Evolutionary conservation across 1,284 basidiomycete species (phyloP), one percentile per base, ranked within the genome.

Genomic region (Xerocomus cyaneibrunnescens): DNA sequence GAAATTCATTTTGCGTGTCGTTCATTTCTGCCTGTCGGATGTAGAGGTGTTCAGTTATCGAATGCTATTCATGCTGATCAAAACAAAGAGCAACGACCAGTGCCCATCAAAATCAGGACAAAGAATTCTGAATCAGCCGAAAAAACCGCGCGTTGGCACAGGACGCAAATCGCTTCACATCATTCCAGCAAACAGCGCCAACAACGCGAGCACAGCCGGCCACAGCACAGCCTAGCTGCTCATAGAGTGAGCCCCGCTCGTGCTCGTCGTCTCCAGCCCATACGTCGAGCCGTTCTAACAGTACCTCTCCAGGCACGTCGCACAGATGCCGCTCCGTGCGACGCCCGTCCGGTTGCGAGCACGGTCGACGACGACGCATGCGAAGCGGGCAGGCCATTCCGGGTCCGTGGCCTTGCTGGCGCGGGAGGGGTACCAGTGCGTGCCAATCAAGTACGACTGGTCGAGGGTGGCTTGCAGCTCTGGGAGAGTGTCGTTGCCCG

Each of bases 341-440:
- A 55, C 48, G 13, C 67, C 64, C 22, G 51, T 36, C 36, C 64
- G 43, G 3, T 57, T 58, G 16, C 71, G 55, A 27, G 66, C 58
- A 27, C 71, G 66, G 28, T 75, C 73, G 6, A 71, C 69, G 5
- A 73, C 62, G 0, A 67, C 72, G 50, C 73, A 74, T 28, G 70
- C 66, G 31, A 76, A 54, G 49, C 73, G 74, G 48, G 71, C 65
- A 1, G 67, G 64, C 71, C 72, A 76, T 35, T 70, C 58, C 2
- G 17, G 3, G 10, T 76, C 73, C 28, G 27, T 55, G 12, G 41
- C 40, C 19, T 51, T 48, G 17, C 43, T 54, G 3, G 49, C 27
- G 14, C 50, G 23, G 14, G 55, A 41, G 0, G 62, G 65, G 9
- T 61, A 65, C 8, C 21, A 25, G 23, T 44, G 27, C 12, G 41